Evolutionary conservation across 345 rosid genomes (phyloP).

Genomic region (Pseudoturritis turrita): DNA sequence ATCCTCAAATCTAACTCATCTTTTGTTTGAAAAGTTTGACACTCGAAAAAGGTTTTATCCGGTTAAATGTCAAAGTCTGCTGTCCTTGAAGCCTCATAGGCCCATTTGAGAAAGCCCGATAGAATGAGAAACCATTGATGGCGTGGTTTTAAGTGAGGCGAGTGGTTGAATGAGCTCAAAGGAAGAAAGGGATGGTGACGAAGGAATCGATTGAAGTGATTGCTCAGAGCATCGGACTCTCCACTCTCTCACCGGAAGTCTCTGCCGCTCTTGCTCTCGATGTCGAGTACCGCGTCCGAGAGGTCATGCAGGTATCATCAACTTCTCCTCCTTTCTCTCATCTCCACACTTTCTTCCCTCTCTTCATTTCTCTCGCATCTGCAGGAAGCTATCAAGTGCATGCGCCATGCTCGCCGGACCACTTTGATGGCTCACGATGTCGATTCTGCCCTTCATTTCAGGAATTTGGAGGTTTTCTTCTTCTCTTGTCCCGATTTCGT

Average conservation of each 20-base stretch:
- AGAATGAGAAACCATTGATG: background rate
- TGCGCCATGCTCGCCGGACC: slow-evolving; percentile 81
- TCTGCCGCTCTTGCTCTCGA: slow-evolving; percentile 62
- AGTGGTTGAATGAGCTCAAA: background rate
- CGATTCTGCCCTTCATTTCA: slow-evolving; percentile 64
- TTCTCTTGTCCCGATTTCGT: background rate
- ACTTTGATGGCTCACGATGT: slow-evolving; percentile 63
- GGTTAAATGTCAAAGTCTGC: no score
- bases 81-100: no score
- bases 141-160: background rate
- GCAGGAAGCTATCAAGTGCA: slow-evolving; percentile 88
- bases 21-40: no score
- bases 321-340: background rate
- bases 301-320: slow-evolving; percentile 68
- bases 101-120: background rate
- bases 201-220: slow-evolving; percentile 84
- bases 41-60: no score
- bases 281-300: slow-evolving; percentile 86
- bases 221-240: slow-evolving; percentile 79
- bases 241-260: slow-evolving; percentile 66
- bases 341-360: background rate
- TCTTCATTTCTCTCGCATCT: slow-evolving; percentile 5
- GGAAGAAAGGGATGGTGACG: slow-evolving; percentile 24
- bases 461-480: slow-evolving; percentile 65
- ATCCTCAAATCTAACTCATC: background rate